Conservation (phyloP, 2,329 filamentous ascomycete genomes). For the Cryphonectria nitschkei region DNA sequence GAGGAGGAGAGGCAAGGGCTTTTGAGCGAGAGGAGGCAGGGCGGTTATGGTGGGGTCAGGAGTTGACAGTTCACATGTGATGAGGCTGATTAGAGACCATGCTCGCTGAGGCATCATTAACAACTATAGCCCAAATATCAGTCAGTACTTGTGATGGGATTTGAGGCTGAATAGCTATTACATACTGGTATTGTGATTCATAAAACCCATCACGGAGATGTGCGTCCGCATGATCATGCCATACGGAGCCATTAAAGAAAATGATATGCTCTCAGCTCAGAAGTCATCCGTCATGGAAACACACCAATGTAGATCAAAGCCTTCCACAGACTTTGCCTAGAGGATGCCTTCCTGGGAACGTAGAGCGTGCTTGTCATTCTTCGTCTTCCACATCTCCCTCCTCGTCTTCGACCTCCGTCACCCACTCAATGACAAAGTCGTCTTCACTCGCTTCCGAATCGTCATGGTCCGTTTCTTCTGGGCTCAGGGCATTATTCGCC, state of each 20-base stretch:
- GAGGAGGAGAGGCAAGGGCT: neutral
- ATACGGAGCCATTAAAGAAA: neutral
- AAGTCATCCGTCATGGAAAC: neutral
- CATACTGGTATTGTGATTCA: neutral
- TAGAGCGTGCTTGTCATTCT: neutral
- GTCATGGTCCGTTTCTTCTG: constrained; percentile 27
- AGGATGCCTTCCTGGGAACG: neutral
- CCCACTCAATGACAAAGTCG: neutral
- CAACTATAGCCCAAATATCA: neutral
- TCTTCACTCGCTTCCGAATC: constrained; percentile 20
- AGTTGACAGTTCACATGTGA: neutral
- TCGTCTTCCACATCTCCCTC: neutral
- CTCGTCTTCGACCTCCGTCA: neutral
- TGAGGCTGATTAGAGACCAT: neutral
- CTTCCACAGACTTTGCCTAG: too few relatives aligned
- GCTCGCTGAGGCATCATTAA: too few relatives aligned
- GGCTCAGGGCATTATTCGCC: constrained; percentile 8
- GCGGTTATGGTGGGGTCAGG: neutral
- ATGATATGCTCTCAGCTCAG: neutral
- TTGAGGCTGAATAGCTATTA: neutral
- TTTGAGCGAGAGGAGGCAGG: neutral
- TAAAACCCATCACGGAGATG: neutral
- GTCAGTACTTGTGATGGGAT: neutral
- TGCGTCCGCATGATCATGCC: neutral
- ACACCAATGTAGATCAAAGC: neutral